Evolutionary conservation across 805 yeast species (phyloP).

Genomic region (Ogataea chonburiensis): DNA sequence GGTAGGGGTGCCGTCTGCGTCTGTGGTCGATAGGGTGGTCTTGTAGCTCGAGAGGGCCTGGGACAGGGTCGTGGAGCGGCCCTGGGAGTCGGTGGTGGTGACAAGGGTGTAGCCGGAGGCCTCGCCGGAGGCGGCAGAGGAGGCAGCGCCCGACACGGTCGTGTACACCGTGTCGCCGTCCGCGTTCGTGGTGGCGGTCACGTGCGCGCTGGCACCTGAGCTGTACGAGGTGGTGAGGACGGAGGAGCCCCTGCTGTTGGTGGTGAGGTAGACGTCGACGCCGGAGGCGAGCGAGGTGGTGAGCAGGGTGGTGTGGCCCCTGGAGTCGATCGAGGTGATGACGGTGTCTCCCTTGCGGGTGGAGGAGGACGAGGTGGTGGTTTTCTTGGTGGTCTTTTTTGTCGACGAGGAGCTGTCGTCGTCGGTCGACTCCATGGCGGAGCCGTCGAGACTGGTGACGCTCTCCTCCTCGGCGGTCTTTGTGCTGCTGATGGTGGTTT

Average conservation of each 20-base stretch:
- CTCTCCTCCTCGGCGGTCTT: slow-evolving; percentile 1
- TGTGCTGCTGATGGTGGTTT: not conserved
- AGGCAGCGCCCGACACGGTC: not conserved
- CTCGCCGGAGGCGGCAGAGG: not conserved
- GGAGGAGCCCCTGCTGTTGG: slow-evolving; percentile 1
- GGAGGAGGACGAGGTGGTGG: slow-evolving; percentile 1
- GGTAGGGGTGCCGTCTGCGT: slow-evolving; percentile 1
- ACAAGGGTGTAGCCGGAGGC: not conserved
- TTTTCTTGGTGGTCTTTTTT: not conserved
- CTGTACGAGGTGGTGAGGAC: slow-evolving; percentile 5
- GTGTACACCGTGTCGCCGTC: slow-evolving; percentile 4
- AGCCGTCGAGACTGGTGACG: slow-evolving; percentile 6
- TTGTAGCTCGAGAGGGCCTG: not conserved
- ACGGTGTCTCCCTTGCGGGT: not conserved
- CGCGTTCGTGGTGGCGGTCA: slow-evolving; percentile 2
- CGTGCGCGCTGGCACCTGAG: no score
- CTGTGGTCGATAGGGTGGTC: slow-evolving; percentile 4
- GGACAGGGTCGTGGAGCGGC: slow-evolving; percentile 1
- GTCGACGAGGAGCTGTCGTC: slow-evolving; percentile 1
- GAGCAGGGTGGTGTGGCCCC: slow-evolving; percentile 2
- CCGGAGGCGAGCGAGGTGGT: slow-evolving; percentile 7
- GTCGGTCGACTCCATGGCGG: slow-evolving; percentile 3
- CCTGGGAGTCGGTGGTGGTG: not conserved
- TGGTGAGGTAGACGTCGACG: slow-evolving; percentile 3
- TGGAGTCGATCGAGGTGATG: slow-evolving; percentile 2